phyloP scores from a whole-genome alignment of 495 filamentous ascomycete genomes.

The Daldinia bambusicola region DNA sequence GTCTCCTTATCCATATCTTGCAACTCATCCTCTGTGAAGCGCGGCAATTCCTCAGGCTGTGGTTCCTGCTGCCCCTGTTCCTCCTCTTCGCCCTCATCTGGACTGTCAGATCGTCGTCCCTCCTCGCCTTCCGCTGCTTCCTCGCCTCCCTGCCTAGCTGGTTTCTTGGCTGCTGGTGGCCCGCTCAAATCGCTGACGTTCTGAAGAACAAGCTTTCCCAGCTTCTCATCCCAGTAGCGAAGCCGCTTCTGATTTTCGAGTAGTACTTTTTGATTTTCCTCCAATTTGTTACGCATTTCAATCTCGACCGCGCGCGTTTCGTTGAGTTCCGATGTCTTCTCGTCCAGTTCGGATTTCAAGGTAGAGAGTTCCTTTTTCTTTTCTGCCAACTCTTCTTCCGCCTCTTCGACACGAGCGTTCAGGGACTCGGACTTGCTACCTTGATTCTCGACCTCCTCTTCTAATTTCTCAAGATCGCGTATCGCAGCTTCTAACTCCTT shows the following conservation, averaged over 20 bases:
- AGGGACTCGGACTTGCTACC: constrained; percentile 76
- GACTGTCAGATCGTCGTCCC: not conserved
- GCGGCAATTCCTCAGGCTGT: constrained; percentile 68
- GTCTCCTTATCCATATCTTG: constrained; percentile 89
- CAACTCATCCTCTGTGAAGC: constrained; percentile 89
- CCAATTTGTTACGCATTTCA: constrained; percentile 97
- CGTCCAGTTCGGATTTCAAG: constrained; percentile 86
- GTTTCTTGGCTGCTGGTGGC: constrained; percentile 50
- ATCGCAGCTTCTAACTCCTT: constrained; percentile 77
- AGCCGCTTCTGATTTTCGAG: constrained; percentile 86
- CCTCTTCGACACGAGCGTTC: constrained; percentile 81
- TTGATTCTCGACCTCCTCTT: constrained; percentile 80
- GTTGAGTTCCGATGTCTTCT: constrained; percentile 87
- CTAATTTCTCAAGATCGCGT: constrained; percentile 76
- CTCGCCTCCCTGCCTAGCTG: not conserved
- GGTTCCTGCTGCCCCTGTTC: constrained; percentile 45
- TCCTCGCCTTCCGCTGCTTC: constrained; percentile 38
- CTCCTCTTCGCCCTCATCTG: constrained; percentile 41
- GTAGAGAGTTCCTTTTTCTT: constrained; percentile 83
- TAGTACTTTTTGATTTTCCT: constrained; percentile 92
- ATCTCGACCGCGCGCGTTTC: constrained; percentile 91
- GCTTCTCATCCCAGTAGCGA: constrained; percentile 87
- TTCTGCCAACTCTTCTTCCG: constrained; percentile 78
- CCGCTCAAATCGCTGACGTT: constrained; percentile 77
- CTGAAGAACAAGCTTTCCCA: constrained; percentile 80